phyloP scores from a whole-genome alignment of 1,284 basidiomycete genomes.

The Ceratobasidium sp. region DNA sequence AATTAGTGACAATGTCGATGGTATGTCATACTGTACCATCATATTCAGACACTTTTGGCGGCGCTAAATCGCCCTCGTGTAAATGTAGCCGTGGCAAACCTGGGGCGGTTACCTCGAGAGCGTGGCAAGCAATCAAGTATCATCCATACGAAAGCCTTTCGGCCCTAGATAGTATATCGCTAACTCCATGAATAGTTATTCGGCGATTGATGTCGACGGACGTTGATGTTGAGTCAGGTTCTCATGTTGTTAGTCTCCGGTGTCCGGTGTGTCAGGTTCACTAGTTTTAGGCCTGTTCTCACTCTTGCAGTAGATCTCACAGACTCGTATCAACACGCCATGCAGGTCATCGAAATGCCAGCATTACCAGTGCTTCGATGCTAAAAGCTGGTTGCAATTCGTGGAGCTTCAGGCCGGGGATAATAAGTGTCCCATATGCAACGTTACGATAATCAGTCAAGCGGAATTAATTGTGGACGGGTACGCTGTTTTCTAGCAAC shows the following conservation, averaged over 20 bases:
- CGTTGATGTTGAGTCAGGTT: neutral
- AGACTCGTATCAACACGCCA: neutral
- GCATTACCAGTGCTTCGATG: neutral
- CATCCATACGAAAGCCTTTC: neutral
- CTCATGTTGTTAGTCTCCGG: neutral
- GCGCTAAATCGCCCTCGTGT: too few species aligned
- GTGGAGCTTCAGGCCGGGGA: neutral
- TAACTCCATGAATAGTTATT: neutral
- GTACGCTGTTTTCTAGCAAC: neutral
- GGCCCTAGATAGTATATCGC: neutral
- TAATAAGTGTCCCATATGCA: neutral
- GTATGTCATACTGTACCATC: too few species aligned
- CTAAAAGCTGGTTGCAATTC: neutral
- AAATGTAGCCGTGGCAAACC: too few species aligned
- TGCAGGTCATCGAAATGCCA: conserved; percentile 3
- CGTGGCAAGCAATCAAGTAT: neutral
- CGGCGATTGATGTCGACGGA: neutral
- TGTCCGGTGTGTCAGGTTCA: conserved; percentile 1
- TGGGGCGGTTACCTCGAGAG: neutral
- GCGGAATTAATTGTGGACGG: neutral
- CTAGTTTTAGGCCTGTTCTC: neutral
- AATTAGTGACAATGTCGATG: too few species aligned
- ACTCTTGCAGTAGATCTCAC: neutral
- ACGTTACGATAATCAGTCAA: neutral
- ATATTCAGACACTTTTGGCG: too few species aligned